Conservation (phyloP, 495 filamentous ascomycete species). For the Hypoxylon lenormandii region DNA sequence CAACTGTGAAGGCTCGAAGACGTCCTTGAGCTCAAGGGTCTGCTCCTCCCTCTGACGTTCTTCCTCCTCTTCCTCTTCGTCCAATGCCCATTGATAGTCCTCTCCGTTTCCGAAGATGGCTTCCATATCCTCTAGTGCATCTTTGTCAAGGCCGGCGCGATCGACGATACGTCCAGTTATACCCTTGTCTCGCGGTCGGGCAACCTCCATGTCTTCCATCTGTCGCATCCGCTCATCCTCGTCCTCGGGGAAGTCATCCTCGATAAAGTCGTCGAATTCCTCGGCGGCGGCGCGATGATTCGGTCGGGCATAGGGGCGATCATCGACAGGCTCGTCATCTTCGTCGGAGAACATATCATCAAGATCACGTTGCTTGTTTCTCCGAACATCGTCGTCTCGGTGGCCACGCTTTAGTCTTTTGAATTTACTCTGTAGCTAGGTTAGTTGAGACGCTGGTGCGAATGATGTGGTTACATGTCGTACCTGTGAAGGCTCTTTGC, state of each 20-base stretch:
- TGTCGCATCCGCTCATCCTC: conserved; percentile 79
- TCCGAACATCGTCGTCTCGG: conserved; percentile 73
- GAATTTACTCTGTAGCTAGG: conserved; percentile 77
- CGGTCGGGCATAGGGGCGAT: conserved; percentile 62
- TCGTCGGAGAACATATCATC: conserved; percentile 96
- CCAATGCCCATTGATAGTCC: conserved; percentile 93
- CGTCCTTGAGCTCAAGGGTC: conserved; percentile 90
- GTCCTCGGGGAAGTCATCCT: conserved; percentile 91
- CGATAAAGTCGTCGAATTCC: conserved; percentile 97
- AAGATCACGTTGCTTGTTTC: conserved; percentile 74
- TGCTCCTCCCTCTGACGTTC: conserved; percentile 74
- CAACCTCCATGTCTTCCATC: conserved; percentile 88
- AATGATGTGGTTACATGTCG: background rate
- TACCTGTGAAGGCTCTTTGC: conserved; percentile 72
- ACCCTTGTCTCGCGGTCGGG: conserved; percentile 73
- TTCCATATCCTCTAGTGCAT: conserved; percentile 92
- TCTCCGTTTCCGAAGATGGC: conserved; percentile 93
- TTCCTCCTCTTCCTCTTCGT: conserved; percentile 83
- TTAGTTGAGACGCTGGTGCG: conserved; percentile 43
- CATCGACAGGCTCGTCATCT: conserved; percentile 78
- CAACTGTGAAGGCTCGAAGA: conserved; percentile 95
- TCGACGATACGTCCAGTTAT: conserved; percentile 73
- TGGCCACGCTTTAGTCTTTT: conserved; percentile 95
- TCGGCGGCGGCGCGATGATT: conserved; percentile 71
- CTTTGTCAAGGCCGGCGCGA: conserved; percentile 83